Evolutionary conservation across 2,329 filamentous ascomycete genomes (phyloP), one percentile per base, ranked within the genome.

Genomic region (Cladophialophora carrionii): DNA sequence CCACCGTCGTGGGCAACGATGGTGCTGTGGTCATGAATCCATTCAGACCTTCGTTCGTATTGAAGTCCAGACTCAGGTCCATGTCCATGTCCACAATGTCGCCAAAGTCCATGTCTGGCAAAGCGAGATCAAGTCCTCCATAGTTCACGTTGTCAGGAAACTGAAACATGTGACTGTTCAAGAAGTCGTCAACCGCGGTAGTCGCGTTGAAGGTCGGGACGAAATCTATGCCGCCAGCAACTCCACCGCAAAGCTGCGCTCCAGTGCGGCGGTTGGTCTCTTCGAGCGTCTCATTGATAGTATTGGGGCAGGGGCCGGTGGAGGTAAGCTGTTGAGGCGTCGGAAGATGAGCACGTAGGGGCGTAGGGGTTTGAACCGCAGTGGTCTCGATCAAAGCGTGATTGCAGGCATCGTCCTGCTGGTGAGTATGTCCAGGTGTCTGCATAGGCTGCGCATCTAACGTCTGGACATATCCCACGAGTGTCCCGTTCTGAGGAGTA

Each of bases 181-280:
- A 17, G 37, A 43, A 43, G 8, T 43, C 37, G 37, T 43, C 37
- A 43, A n/a, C 37, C 37, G 17, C n/a, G 37, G 37, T n/a, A 7
- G 14, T 43, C 37, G 37, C 17, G 37, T 43, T 17, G 17, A 43
- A 43, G 37, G 17, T n/a, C 4, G 37, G 37, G 17, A 6, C 17
- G n/a, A 43, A n/a, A 17, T 43, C 37, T 17, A 43, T 8, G 37
- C 17, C 17, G 37, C 14, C 14, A 43, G 37, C 37, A 43, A 43
- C 37, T n/a, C 37, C 17, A 26, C 48, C 22, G 14, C n/a, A 37
- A 32, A 58, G 26, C 41, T 49, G 24, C 3, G 22, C 22, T 17
- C 12, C 37, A 20, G 56, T 58, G n/a, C 56, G 56, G 31, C 56
- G 56, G 24, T 49, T 46, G 10, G 56, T 58, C 31, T 58, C 56